phyloP scores from a whole-genome alignment of 768 basidiomycete genomes.

The Hericium coralloides region DNA sequence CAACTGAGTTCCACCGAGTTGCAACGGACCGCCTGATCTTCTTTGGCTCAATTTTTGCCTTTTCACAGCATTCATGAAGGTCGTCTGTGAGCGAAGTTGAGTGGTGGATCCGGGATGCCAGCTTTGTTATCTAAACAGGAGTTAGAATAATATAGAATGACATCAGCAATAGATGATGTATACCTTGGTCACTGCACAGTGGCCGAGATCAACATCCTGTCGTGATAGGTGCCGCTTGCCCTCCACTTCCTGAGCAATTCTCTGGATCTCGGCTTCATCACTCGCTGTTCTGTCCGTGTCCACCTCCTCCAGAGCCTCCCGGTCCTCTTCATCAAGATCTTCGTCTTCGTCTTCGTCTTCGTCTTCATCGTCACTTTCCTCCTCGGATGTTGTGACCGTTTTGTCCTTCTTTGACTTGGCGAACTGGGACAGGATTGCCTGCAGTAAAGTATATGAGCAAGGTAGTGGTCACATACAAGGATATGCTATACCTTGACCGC shows the following conservation, averaged over 20 bases:
- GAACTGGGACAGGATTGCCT: constrained; percentile 19
- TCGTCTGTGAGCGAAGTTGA: constrained; percentile 4
- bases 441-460: background rate
- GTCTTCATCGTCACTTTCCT: background rate
- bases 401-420: background rate
- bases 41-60: background rate
- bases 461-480: background rate
- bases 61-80: constrained; percentile 1
- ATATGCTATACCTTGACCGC: background rate
- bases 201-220: background rate
- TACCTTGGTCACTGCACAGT: constrained; percentile 8
- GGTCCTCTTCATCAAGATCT: too few species aligned
- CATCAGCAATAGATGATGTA: background rate
- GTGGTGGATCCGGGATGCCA: constrained; percentile 10
- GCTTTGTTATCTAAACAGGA: constrained; percentile 2
- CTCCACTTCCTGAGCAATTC: background rate
- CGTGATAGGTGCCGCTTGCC: background rate
- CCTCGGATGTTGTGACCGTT: background rate
- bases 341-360: constrained; percentile 3
- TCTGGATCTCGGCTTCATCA: background rate
- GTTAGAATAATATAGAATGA: background rate
- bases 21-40: constrained; percentile 14
- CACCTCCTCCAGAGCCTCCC: constrained; percentile 3
- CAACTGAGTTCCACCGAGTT: constrained; percentile 19
- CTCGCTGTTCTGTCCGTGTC: constrained; percentile 2